phyloP scores from a whole-genome alignment of 1,139 yeast genomes.

The Scheffersomyces lignicola region DNA sequence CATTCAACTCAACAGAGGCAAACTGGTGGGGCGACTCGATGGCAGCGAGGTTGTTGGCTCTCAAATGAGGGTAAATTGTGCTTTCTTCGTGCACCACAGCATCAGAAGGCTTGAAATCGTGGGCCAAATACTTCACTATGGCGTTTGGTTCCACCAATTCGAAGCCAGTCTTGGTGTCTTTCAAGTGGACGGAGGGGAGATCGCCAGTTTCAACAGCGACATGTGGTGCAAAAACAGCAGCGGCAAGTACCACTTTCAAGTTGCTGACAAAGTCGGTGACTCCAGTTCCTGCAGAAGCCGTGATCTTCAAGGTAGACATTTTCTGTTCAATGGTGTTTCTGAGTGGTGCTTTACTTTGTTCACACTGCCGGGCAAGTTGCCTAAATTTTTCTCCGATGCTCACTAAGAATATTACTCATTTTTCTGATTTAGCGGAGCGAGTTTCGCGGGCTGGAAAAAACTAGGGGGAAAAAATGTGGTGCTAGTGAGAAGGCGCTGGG shows the following conservation, averaged over 20 bases:
- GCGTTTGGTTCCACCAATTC: conserved; percentile 78
- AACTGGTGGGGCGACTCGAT: conserved; percentile 13
- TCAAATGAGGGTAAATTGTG: conserved; percentile 30
- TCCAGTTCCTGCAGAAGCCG: conserved; percentile 41
- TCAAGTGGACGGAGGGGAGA: conserved; percentile 34
- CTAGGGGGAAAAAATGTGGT: too few relatives aligned
- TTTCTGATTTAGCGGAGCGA: too few relatives aligned
- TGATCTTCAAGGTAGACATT: conserved; percentile 30
- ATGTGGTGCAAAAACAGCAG: conserved; percentile 34
- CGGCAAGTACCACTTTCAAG: conserved; percentile 60
- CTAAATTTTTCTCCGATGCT: too few relatives aligned
- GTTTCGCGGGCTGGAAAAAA: too few relatives aligned
- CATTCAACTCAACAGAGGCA: conserved; percentile 23
- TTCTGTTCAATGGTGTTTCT: neutral
- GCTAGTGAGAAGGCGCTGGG: too few relatives aligned
- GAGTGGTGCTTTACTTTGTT: too few relatives aligned
- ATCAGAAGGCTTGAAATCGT: conserved; percentile 38
- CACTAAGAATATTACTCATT: too few relatives aligned
- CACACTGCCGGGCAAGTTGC: too few relatives aligned
- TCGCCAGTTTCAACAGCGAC: conserved; percentile 31
- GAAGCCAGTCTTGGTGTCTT: conserved; percentile 38
- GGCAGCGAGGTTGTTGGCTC: conserved; percentile 27
- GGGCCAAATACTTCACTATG: conserved; percentile 67
- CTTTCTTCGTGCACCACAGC: conserved; percentile 32
- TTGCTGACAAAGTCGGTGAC: conserved; percentile 51